Evolutionary conservation across 2,329 filamentous ascomycete species (phyloP).

Genomic region (Talaromyces sp.): DNA sequence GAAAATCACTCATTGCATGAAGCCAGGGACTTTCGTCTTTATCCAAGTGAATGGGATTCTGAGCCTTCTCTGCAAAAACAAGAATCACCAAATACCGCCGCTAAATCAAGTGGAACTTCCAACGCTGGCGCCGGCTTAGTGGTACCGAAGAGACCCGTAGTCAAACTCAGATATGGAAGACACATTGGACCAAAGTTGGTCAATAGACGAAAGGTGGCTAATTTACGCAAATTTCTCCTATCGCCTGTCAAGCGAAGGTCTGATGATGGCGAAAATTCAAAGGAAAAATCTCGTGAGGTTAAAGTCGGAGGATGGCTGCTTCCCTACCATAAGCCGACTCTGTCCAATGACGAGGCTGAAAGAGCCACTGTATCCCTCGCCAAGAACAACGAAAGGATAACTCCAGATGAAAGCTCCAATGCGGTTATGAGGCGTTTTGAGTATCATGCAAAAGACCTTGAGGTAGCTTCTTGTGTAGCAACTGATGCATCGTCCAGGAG

Average conservation of each 20-base stretch:
- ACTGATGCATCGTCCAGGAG: not conserved
- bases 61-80: too few species aligned
- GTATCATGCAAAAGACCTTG: not conserved
- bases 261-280: not conserved
- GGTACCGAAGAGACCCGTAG: not conserved
- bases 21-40: too few species aligned
- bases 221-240: not conserved
- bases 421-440: not conserved
- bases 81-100: not conserved
- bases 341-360: not conserved
- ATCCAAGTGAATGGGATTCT: too few species aligned
- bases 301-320: too few species aligned
- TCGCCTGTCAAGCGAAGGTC: not conserved
- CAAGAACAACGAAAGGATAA: not conserved
- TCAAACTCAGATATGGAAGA: not conserved
- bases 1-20: not conserved
- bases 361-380: not conserved
- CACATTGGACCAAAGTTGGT: too few species aligned
- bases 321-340: not conserved
- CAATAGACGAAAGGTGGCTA: not conserved
- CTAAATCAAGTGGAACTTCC: not conserved
- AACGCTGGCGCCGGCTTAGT: not conserved
- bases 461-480: constrained; percentile 2
- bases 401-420: not conserved
- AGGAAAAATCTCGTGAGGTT: too few species aligned